Evolutionary conservation across 2,329 filamentous ascomycete genomes (phyloP).

Genomic region (Escovopsis weberi): DNA sequence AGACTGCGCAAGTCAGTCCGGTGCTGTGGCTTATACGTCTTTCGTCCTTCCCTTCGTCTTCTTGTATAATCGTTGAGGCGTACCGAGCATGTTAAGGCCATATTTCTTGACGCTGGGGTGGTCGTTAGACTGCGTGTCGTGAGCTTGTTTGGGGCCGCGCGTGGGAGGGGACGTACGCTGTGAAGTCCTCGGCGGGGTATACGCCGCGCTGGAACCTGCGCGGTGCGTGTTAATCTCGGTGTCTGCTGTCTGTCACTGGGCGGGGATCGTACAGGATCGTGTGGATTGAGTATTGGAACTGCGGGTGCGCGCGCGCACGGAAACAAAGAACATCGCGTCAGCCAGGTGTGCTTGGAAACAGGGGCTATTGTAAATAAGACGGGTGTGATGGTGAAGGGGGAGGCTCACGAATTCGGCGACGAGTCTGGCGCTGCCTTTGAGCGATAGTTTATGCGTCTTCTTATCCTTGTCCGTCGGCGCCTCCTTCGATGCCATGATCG

Average conservation of each 20-base stretch:
- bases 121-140: neutral
- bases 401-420: constrained; percentile 74
- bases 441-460: constrained; percentile 86
- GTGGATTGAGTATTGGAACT: constrained; percentile 97
- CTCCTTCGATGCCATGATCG: constrained; percentile 18
- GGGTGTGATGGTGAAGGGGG: constrained; percentile 35
- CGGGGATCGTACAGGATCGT: constrained; percentile 61
- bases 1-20: constrained; percentile 39
- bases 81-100: constrained; percentile 90
- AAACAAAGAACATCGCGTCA: constrained; percentile 4
- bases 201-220: constrained; percentile 68
- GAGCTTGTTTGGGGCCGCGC: too few species aligned
- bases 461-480: constrained; percentile 33
- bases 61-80: constrained; percentile 6
- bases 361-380: constrained; percentile 15
- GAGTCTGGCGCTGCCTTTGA: constrained; percentile 72
- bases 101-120: constrained; percentile 73
- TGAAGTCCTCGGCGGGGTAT: constrained; percentile 93
- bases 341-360: constrained; percentile 2
- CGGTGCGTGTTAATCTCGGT: neutral
- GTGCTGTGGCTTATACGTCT: neutral
- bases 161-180: constrained; percentile 44
- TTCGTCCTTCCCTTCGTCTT: too few species aligned
- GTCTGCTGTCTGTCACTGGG: constrained; percentile 2
- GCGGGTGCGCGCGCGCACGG: neutral